A percentile compares a stretch with the other conserved stretches of the same genome.
These are phyloP conservation scores for Cystobasidiaceae sp. DNA, from an alignment of 1,284 basidiomycete species.

Conservation along the genomic window DNA sequence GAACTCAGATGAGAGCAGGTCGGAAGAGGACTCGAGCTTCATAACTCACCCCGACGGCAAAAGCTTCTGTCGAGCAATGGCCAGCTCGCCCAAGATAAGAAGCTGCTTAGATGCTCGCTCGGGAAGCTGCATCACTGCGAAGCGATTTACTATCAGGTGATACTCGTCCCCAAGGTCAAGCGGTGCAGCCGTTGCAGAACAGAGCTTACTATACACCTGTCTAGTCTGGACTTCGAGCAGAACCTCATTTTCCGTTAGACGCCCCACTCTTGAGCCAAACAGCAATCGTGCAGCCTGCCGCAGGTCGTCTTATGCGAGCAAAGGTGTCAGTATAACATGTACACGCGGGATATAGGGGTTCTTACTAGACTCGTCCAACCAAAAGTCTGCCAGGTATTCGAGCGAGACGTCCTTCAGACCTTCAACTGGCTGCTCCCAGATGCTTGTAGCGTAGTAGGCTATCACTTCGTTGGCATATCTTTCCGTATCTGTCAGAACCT, in stretches of 20 bases:
- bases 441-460: slow-evolving; percentile 67
- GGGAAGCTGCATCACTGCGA: slow-evolving; percentile 56
- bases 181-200: neutral
- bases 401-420: slow-evolving; percentile 64
- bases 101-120: slow-evolving; percentile 61
- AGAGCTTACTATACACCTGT: neutral
- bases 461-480: slow-evolving; percentile 64
- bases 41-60: slow-evolving; percentile 61
- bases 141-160: slow-evolving; percentile 65
- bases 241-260: slow-evolving; percentile 63
- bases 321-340: neutral
- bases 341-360: slow-evolving; percentile 5
- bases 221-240: slow-evolving; percentile 52
- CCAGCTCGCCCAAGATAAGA: slow-evolving; percentile 77
- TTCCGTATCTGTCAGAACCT: slow-evolving; percentile 55
- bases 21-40: slow-evolving; percentile 43
- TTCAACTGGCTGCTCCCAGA: slow-evolving; percentile 58
- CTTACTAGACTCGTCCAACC: slow-evolving; percentile 65
- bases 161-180: slow-evolving; percentile 42
- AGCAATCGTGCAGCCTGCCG: slow-evolving; percentile 67
- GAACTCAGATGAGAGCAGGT: slow-evolving; percentile 47
- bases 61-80: slow-evolving; percentile 70
- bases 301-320: slow-evolving; percentile 55
- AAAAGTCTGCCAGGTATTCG: slow-evolving; percentile 63
- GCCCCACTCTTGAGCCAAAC: slow-evolving; percentile 66